Conservation (phyloP, 1,139 yeast species). For the Suhomyces yuchorum region DNA sequence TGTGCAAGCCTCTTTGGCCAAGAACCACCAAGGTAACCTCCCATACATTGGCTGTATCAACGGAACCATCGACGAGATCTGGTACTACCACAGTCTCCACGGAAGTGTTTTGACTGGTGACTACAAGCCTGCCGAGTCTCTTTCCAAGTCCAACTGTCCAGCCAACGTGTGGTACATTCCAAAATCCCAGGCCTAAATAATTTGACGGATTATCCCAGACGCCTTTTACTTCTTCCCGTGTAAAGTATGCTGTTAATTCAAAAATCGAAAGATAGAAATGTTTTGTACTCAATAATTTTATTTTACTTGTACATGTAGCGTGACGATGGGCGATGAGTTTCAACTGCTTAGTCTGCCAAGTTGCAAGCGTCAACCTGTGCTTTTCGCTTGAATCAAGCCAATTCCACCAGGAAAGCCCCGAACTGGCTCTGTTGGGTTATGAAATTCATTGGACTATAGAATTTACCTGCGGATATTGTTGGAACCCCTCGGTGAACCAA, state of each 20-base stretch:
- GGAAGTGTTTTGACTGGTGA: conserved; percentile 42
- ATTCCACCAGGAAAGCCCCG: no score
- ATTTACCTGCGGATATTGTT: no score
- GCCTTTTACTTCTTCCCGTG: not conserved
- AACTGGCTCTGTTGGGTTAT: no score
- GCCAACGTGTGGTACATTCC: conserved; percentile 38
- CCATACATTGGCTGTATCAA: conserved; percentile 41
- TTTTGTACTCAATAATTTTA: no score
- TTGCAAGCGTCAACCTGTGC: no score
- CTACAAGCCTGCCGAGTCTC: conserved; percentile 32
- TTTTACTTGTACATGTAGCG: no score
- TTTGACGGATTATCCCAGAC: not conserved
- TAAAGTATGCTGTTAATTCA: not conserved
- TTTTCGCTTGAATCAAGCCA: no score
- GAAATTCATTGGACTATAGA: no score
- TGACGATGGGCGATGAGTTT: no score
- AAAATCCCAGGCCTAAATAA: conserved; percentile 17
- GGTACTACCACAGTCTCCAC: conserved; percentile 41
- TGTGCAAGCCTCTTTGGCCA: conserved; percentile 34
- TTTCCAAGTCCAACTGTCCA: conserved; percentile 30
- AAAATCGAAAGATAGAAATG: no score
- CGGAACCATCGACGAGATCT: conserved; percentile 39
- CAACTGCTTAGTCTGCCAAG: no score
- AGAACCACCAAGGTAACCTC: conserved; percentile 30
- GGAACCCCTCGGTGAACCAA: no score